These are phyloP conservation scores for Hygrocybe punicea DNA, from an alignment of 768 basidiomycete species.

Conservation along the genomic window DNA sequence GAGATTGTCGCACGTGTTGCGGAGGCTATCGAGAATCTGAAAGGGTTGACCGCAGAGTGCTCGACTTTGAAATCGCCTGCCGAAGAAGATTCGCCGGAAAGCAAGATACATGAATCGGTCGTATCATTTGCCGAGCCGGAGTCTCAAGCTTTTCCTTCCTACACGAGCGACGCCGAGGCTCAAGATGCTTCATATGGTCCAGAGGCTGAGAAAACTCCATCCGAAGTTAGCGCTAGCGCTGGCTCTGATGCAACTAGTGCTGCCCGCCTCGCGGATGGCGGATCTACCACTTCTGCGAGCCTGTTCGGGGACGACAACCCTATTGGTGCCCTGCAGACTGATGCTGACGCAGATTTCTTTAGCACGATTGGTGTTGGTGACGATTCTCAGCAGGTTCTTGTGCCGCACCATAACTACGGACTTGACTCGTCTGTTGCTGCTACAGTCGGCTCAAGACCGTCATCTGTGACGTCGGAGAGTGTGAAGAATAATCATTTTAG, in stretches of 20 bases:
- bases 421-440: constrained; percentile 92
- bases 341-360: constrained; percentile 84
- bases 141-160: constrained; percentile 41
- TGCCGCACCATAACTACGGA: constrained; percentile 78
- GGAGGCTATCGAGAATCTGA: constrained; percentile 76
- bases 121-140: constrained; percentile 85
- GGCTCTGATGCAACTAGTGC: constrained; percentile 59
- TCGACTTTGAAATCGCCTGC: constrained; percentile 28
- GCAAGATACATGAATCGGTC: constrained; percentile 62
- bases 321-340: constrained; percentile 59
- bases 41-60: constrained; percentile 40
- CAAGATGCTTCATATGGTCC: constrained; percentile 35
- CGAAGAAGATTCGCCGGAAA: constrained; percentile 42
- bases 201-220: constrained; percentile 60
- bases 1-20: constrained; percentile 77
- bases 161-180: constrained; percentile 37
- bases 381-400: constrained; percentile 43
- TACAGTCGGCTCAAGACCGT: constrained; percentile 87
- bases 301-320: constrained; percentile 78
- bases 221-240: constrained; percentile 66
- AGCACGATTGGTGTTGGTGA: constrained; percentile 61
- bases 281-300: constrained; percentile 79
- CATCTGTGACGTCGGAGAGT: constrained; percentile 70
- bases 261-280: constrained; percentile 58
- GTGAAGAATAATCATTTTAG: constrained; percentile 81